A percentile compares a stretch with the other conserved stretches of the same genome.
phyloP scores from a whole-genome alignment of 2,329 filamentous ascomycete genomes.

The Monosporascus cannonballus region DNA sequence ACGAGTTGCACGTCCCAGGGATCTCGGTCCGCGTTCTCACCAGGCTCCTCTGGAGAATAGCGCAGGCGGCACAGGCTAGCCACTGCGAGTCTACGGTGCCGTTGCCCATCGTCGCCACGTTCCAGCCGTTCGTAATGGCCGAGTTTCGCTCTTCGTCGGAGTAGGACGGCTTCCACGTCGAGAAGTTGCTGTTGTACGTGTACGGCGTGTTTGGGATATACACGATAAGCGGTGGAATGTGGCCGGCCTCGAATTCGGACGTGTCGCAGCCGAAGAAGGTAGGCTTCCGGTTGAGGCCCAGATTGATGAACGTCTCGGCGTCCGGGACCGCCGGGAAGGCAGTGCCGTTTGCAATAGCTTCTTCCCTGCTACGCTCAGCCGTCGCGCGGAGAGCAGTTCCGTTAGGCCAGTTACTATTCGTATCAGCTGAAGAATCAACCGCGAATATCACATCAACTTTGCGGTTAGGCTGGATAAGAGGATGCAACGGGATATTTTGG shows the following conservation, averaged over 20 bases:
- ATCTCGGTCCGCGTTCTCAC: slow-evolving; percentile 62
- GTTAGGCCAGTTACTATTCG: slow-evolving; percentile 64
- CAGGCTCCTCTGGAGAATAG: slow-evolving; percentile 72
- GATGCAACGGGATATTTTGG: slow-evolving; percentile 75
- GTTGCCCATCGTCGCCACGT: slow-evolving; percentile 79
- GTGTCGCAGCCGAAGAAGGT: slow-evolving; percentile 77
- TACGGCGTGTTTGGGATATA: slow-evolving; percentile 88
- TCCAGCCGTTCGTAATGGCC: slow-evolving; percentile 82
- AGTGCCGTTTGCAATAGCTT: slow-evolving; percentile 52
- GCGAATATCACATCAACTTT: slow-evolving; percentile 76
- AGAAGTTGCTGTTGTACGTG: slow-evolving; percentile 67
- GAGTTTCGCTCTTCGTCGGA: slow-evolving; percentile 61
- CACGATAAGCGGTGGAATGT: slow-evolving; percentile 60
- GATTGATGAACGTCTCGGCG: slow-evolving; percentile 70
- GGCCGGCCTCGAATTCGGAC: slow-evolving; percentile 45
- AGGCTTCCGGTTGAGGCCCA: slow-evolving; percentile 66
- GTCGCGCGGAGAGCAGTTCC: slow-evolving; percentile 69
- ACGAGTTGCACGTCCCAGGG: slow-evolving; percentile 66
- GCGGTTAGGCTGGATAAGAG: slow-evolving; percentile 68
- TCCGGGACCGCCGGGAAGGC: slow-evolving; percentile 68
- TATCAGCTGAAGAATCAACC: slow-evolving; percentile 72
- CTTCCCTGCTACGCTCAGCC: slow-evolving; percentile 58
- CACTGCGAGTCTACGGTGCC: slow-evolving; percentile 67
- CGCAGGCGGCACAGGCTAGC: slow-evolving; percentile 82
- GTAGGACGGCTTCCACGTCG: slow-evolving; percentile 67